These are phyloP conservation scores for Chalciporus piperatus DNA, from an alignment of 768 basidiomycete species.

Conservation along the genomic window DNA sequence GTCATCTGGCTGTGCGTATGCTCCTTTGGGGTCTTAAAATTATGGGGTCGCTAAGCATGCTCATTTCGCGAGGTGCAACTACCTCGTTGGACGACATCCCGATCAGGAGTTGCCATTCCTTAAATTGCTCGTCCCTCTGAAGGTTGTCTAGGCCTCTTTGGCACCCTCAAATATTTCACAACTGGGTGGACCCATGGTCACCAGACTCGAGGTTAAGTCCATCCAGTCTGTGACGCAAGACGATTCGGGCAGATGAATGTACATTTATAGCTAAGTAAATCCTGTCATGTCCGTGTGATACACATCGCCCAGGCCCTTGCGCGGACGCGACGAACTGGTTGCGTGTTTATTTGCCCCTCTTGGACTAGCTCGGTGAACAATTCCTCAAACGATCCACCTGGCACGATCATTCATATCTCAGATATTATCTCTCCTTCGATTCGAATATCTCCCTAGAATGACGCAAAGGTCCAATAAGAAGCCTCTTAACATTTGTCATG, in stretches of 20 bases:
- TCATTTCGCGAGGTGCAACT: conserved; percentile 15
- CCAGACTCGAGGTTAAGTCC: background rate
- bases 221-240: conserved; percentile 9
- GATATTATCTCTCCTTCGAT: background rate
- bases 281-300: conserved; percentile 28
- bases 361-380: background rate
- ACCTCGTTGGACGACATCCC: conserved; percentile 6
- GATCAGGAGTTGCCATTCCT: background rate
- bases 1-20: conserved; percentile 24
- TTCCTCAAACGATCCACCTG: conserved; percentile 15
- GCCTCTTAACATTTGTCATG: background rate
- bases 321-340: background rate
- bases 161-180: background rate
- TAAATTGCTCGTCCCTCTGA: background rate
- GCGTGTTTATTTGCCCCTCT: background rate
- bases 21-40: conserved; percentile 19
- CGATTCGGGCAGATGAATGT: conserved; percentile 15
- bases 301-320: conserved; percentile 5
- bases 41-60: conserved; percentile 16
- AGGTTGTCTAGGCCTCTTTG: background rate
- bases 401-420: background rate
- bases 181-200: background rate
- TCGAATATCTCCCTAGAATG: background rate
- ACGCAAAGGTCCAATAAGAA: background rate
- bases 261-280: conserved; percentile 16